Percentiles rank a stretch among this genome's conserved stretches.
Evolutionary conservation across 768 basidiomycete species (phyloP).

Genomic region (Gymnopilus junonius): DNA sequence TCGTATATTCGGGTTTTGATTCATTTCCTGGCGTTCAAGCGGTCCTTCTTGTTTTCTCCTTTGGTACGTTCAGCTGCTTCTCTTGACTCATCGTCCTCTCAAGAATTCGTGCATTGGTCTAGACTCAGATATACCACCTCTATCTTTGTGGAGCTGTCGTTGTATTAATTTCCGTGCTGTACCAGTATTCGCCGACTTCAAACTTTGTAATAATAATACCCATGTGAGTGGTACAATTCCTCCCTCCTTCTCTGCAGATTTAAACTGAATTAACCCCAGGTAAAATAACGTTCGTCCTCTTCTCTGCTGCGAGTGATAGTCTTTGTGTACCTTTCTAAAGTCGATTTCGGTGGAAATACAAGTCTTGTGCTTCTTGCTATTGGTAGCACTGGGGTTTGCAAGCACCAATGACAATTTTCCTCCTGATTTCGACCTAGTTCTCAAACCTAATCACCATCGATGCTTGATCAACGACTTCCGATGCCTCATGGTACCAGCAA

Average conservation of each 20-base stretch:
- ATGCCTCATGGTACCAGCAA: not conserved
- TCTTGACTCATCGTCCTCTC: not conserved
- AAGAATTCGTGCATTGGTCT: not conserved
- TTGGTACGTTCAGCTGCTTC: not conserved
- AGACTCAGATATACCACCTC: not conserved
- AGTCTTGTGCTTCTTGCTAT: not conserved
- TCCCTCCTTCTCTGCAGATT: not conserved
- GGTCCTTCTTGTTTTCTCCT: not conserved
- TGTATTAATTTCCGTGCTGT: slow-evolving; percentile 1
- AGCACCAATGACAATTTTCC: not conserved
- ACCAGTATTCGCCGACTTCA: not conserved
- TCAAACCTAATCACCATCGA: slow-evolving; percentile 5
- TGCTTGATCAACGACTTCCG: not conserved
- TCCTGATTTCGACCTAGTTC: not conserved
- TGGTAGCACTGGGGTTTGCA: not conserved
- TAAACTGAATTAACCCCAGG: slow-evolving; percentile 2
- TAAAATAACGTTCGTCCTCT: not conserved
- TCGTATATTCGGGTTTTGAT: slow-evolving; percentile 29
- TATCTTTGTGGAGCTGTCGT: slow-evolving; percentile 1
- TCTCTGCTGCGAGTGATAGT: not conserved
- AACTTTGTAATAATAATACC: not conserved
- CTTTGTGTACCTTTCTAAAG: not conserved
- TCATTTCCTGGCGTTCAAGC: not conserved
- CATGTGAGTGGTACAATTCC: not conserved
- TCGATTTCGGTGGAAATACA: not conserved